These are phyloP conservation scores for Phoma herbarum DNA, from an alignment of 2,329 filamentous ascomycete species.

Conservation along the genomic window DNA sequence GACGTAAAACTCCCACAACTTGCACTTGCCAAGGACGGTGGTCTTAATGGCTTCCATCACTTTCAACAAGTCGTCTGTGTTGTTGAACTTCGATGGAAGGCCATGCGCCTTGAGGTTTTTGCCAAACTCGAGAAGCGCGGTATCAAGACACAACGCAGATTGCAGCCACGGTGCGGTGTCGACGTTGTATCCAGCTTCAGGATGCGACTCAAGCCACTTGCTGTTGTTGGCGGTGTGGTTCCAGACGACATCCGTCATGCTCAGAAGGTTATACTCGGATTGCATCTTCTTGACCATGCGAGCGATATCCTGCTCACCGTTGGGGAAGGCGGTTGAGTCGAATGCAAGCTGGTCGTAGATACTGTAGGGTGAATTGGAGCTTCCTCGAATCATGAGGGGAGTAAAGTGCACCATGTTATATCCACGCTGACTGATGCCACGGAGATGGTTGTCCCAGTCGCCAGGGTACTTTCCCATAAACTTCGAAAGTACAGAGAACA, in stretches of 20 bases:
- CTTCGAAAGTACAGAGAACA: conserved; percentile 96
- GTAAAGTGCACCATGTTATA: conserved; percentile 99
- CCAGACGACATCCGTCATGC: conserved; percentile 94
- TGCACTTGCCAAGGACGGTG: conserved; percentile 77
- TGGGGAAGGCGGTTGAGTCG: conserved; percentile 82
- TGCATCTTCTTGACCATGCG: conserved; percentile 83
- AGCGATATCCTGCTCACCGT: conserved; percentile 82
- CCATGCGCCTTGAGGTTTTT: conserved; percentile 70
- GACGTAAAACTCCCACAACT: conserved; percentile 93
- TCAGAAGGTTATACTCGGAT: conserved; percentile 81
- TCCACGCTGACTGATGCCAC: conserved; percentile 85
- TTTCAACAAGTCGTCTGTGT: conserved; percentile 74
- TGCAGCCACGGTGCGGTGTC: conserved; percentile 81
- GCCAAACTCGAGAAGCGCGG: conserved; percentile 72
- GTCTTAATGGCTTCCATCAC: conserved; percentile 87
- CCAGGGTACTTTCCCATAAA: conserved; percentile 94
- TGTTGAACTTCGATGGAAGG: conserved; percentile 77
- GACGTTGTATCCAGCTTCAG: conserved; percentile 94
- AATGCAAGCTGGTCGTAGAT: conserved; percentile 91
- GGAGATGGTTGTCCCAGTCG: conserved; percentile 89
- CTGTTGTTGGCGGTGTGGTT: conserved; percentile 98
- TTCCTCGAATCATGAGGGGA: conserved; percentile 85
- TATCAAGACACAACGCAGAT: conserved; percentile 77
- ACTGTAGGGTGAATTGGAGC: conserved; percentile 96
- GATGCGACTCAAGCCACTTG: conserved; percentile 91